phyloP scores from a whole-genome alignment of 306 rosid genomes.

The Pachyrhizus erosus region DNA sequence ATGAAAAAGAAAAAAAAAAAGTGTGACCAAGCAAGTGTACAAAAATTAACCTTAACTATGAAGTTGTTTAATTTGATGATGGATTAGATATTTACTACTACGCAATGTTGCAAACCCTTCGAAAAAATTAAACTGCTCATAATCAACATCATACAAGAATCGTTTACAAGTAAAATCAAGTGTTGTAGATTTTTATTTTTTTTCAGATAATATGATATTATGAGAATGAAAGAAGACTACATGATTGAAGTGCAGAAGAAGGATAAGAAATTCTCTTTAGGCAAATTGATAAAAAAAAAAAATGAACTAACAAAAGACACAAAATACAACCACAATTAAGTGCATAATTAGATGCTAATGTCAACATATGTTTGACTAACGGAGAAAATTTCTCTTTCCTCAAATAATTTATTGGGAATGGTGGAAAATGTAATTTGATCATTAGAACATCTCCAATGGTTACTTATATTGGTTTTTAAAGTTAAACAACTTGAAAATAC shows the following conservation, averaged over 20 bases:
- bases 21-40: neutral
- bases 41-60: slow-evolving; percentile 67
- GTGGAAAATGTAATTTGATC: neutral
- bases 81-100: slow-evolving; percentile 66
- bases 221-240: neutral
- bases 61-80: slow-evolving; percentile 85
- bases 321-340: neutral
- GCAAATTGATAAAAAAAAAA: slow-evolving; percentile 23
- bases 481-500: too few species aligned
- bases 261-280: neutral
- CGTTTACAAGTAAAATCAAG: slow-evolving; percentile 1
- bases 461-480: too few species aligned
- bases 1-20: slow-evolving; percentile 6
- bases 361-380: neutral
- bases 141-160: slow-evolving; percentile 57
- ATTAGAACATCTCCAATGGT: too few species aligned
- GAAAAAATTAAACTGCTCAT: slow-evolving; percentile 52
- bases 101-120: slow-evolving; percentile 51
- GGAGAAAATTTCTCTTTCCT: neutral
- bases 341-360: neutral
- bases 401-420: neutral
- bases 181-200: slow-evolving; percentile 5
- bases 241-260: neutral
- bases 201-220: slow-evolving; percentile 16
- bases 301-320: neutral